Base-by-base conservation (phyloP, 345 rosid species). In the Rubroshorea leprosula region DNA sequence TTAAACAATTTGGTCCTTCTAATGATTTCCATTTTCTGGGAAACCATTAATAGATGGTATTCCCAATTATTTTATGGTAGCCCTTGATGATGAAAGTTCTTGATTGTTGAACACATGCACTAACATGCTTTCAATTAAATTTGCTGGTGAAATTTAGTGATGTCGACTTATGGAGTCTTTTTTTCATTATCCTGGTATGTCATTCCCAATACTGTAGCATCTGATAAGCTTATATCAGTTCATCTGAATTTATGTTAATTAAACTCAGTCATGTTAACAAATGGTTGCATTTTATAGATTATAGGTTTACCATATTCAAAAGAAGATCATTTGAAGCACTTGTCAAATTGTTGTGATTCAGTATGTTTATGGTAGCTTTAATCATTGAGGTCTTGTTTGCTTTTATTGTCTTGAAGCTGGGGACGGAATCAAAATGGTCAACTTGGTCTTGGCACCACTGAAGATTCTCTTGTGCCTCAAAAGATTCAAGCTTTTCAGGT, bases 361-460 rank as follows among this genome's bases (percentile, higher is more conserved):
- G 4, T 55, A 3, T 52, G 43, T 9, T 49, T 23, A 21, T 9
- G 20, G 38, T 49, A 48, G 38, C 52, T 52, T 22, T 46, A 6
- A 23, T 21, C 24, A 25, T 38, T 52, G n/a, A 12, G 25, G 0
- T 2, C 51, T 53, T 65, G 18, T 45, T 39, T 51, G 19, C 44
- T 25, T 60, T 45, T 51, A 50, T 63, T 52, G 23, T 27, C 29
- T 48, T 77, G 75, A 73, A 93, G 99, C 64, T 93, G 97, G 99
- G 99, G 99, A 59, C 80, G 99, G 55, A 93, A 93, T 78, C 99
- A 93, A 77, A 93, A 93, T 71, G 99, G 99, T 64, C 95, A 93
- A 75, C 99, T 93, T 72, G 97, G 99, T 70, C 92, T 89, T 53
- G 97, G 97, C 51, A 83, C 76, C 69, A 80, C 67, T 8, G 96